These are phyloP conservation scores for Remersonia thermophila DNA, from an alignment of 2,329 filamentous ascomycete genomes.

Conservation along the genomic window DNA sequence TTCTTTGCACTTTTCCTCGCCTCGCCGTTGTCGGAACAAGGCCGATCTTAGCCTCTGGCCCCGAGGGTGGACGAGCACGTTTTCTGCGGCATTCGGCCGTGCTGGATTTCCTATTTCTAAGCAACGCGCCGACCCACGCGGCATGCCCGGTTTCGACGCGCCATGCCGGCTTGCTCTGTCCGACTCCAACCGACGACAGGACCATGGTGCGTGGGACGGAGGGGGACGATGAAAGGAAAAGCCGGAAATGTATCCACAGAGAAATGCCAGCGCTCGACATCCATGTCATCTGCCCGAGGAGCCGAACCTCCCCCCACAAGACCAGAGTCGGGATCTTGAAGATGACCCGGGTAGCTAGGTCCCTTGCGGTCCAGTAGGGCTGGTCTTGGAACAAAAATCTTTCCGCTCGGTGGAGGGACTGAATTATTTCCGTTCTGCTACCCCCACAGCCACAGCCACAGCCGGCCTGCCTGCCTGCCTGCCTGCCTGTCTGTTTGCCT, in stretches of 20 bases:
- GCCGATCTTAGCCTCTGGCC: too few species aligned
- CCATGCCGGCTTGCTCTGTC: neutral
- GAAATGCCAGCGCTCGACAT: neutral
- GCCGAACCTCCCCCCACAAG: neutral
- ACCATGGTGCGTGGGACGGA: too few species aligned
- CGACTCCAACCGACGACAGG: neutral
- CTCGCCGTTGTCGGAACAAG: too few species aligned
- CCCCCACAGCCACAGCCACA: too few species aligned
- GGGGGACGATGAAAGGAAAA: too few species aligned
- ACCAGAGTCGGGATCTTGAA: neutral
- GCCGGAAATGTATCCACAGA: too few species aligned
- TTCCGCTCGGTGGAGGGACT: constrained; percentile 2
- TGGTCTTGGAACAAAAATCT: neutral
- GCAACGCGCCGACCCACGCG: constrained; percentile 3
- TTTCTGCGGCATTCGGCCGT: constrained; percentile 6
- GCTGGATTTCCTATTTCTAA: constrained; percentile 7
- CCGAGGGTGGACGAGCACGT: constrained; percentile 3
- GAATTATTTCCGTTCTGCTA: constrained; percentile 2
- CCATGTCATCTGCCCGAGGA: neutral
- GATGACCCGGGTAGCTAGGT: neutral
- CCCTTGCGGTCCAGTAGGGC: too few species aligned
- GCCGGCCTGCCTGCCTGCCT: neutral
- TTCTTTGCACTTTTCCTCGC: too few species aligned
- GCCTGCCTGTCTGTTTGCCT: too few species aligned
- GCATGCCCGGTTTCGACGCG: neutral